Percentiles rank a stretch among this genome's conserved stretches.
These are phyloP conservation scores for Cryptosporidium ubiquitum DNA, from an alignment of 169 alveolate genomes.

Conservation along the genomic window DNA sequence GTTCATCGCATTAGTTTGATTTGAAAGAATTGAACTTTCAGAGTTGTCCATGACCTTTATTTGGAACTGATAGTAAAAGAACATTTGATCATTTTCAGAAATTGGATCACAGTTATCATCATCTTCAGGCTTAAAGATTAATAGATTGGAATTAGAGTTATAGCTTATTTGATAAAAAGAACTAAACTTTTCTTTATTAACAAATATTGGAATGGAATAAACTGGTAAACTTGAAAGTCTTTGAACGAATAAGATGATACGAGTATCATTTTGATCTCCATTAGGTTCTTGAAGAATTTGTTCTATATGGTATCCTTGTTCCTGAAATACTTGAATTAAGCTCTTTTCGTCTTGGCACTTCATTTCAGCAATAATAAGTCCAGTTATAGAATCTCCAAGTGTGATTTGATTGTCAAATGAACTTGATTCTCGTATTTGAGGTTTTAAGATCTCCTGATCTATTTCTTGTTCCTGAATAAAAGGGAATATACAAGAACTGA, in stretches of 20 bases:
- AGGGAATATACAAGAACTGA: constrained; percentile 32
- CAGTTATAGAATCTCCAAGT: constrained; percentile 36
- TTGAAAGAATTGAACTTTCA: background rate
- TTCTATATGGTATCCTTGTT: constrained; percentile 18
- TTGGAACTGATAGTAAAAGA: background rate
- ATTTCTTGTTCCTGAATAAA: background rate
- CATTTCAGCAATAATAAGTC: constrained; percentile 24
- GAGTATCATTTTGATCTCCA: background rate
- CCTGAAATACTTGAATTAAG: background rate
- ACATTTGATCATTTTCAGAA: background rate
- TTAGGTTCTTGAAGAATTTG: constrained; percentile 1
- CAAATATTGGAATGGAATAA: constrained; percentile 21
- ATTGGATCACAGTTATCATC: background rate
- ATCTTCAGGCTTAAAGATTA: constrained; percentile 15
- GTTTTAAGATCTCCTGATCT: background rate
- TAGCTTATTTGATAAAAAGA: background rate
- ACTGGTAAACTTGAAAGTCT: background rate
- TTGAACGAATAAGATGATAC: constrained; percentile 32
- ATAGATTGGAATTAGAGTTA: background rate
- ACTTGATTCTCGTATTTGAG: background rate
- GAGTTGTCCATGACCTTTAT: background rate
- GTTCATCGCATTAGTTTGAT: too few species aligned
- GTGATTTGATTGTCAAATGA: background rate
- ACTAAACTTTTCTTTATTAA: background rate
- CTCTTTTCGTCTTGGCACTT: constrained; percentile 16